These are phyloP conservation scores for Auriscalpium orientale DNA, from an alignment of 768 basidiomycete genomes.

Conservation along the genomic window DNA sequence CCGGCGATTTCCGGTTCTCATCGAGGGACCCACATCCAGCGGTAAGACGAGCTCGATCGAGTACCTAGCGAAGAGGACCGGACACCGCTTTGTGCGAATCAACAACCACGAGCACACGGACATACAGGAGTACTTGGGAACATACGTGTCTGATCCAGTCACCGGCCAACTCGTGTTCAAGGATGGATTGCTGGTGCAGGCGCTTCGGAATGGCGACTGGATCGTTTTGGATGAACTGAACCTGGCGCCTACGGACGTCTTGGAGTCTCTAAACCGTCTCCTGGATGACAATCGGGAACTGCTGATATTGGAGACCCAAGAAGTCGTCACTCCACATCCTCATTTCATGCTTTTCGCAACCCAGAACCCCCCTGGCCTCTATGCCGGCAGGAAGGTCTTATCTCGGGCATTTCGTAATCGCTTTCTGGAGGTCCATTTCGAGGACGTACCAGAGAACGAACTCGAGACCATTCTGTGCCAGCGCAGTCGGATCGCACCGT, in stretches of 20 bases:
- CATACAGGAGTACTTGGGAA: conserved; percentile 97
- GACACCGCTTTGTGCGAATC: conserved; percentile 94
- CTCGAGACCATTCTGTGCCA: conserved; percentile 91
- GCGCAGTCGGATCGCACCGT: conserved; percentile 87
- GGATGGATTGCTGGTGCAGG: conserved; percentile 90
- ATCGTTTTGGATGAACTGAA: conserved; percentile 98
- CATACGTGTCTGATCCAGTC: conserved; percentile 86
- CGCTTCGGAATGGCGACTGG: conserved; percentile 90
- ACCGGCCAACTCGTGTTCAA: conserved; percentile 94
- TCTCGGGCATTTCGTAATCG: conserved; percentile 96
- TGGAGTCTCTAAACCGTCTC: conserved; percentile 93
- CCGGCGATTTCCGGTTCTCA: conserved; percentile 85
- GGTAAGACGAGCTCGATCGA: conserved; percentile 98
- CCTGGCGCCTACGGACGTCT: conserved; percentile 93
- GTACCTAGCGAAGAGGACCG: conserved; percentile 87
- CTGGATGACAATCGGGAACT: conserved; percentile 97
- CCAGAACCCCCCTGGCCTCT: conserved; percentile 94
- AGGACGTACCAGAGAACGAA: conserved; percentile 91
- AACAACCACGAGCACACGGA: conserved; percentile 99
- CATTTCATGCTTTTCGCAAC: conserved; percentile 98
- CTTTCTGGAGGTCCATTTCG: conserved; percentile 95
- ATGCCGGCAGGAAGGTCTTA: conserved; percentile 89
- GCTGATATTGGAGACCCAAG: conserved; percentile 91
- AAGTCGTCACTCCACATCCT: conserved; percentile 87
- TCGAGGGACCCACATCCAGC: conserved; percentile 95